Evolutionary conservation across 2,329 filamentous ascomycete genomes (phyloP).

Genomic region (Cladobotryum mycophilum): DNA sequence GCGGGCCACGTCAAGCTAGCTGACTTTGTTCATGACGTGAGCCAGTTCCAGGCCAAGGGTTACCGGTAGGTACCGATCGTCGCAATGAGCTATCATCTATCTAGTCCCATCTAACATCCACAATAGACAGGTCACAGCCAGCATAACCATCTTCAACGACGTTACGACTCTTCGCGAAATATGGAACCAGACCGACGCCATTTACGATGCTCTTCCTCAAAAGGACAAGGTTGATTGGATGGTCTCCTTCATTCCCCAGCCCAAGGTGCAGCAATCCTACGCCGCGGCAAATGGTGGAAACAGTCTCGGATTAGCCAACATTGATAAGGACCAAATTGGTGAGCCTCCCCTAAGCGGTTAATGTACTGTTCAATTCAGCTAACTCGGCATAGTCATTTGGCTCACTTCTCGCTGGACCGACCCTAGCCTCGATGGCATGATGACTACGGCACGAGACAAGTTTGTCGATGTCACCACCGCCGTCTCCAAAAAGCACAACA

Average conservation of each 20-base stretch:
- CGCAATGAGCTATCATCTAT: not conserved
- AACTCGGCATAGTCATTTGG: conserved; percentile 9
- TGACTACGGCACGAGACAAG: conserved; percentile 5
- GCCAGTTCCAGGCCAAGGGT: conserved; percentile 11
- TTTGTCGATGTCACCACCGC: conserved; percentile 3
- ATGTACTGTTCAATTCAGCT: not conserved
- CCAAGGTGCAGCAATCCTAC: conserved; percentile 9
- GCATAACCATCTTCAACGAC: conserved; percentile 12
- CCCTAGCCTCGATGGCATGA: conserved; percentile 5
- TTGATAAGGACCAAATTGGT: conserved; percentile 12
- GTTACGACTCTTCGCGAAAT: conserved; percentile 10
- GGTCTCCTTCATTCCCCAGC: conserved; percentile 13
- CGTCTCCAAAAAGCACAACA: conserved; percentile 8
- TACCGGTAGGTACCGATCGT: conserved; percentile 7
- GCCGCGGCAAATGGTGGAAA: conserved; percentile 8
- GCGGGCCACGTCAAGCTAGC: conserved; percentile 10
- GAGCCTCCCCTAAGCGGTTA: not conserved
- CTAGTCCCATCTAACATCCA: no score
- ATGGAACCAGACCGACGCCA: conserved; percentile 7
- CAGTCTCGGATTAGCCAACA: conserved; percentile 8
- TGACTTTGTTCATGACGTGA: conserved; percentile 10
- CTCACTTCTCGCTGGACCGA: conserved; percentile 12
- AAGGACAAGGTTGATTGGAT: conserved; percentile 15
- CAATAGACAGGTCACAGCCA: conserved; percentile 8
- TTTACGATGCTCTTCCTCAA: conserved; percentile 9